Conservation (phyloP, 1,284 basidiomycete species). For the Microbotryum scabiosae region DNA sequence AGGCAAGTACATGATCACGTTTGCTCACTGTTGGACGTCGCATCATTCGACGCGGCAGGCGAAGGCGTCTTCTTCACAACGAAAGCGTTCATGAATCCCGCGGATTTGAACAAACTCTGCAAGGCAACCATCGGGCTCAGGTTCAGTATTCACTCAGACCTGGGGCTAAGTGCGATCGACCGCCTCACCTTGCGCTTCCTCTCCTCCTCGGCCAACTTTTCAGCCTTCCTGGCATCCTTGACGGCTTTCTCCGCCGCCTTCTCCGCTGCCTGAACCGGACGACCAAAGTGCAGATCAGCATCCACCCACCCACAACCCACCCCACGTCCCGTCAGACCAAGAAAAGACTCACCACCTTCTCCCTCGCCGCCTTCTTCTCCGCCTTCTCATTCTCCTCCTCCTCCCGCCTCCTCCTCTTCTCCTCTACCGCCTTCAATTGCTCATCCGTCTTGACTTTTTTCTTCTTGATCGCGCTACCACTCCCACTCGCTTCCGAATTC, state of each 20-base stretch:
- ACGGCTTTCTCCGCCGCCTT: conserved; percentile 14
- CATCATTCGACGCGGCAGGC: conserved; percentile 7
- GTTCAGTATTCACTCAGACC: no score
- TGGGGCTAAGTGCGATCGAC: no score
- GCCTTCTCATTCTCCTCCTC: conserved; percentile 17
- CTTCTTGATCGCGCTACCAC: conserved; percentile 2
- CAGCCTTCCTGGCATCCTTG: conserved; percentile 2
- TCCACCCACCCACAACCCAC: conserved; percentile 5
- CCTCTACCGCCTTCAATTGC: conserved; percentile 3
- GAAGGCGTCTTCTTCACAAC: conserved; percentile 24
- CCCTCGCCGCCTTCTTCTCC: conserved; percentile 16
- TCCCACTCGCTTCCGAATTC: neutral
- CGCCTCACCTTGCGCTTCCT: conserved; percentile 10
- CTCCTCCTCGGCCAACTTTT: conserved; percentile 15
- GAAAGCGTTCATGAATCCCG: conserved; percentile 15
- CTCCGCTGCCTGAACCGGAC: neutral
- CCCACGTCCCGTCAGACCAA: no score
- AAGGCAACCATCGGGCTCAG: no score
- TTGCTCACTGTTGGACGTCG: neutral
- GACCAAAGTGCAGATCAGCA: conserved; percentile 1
- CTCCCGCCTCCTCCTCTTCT: conserved; percentile 1
- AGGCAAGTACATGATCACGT: neutral
- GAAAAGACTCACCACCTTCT: neutral
- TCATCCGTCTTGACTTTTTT: conserved; percentile 6
- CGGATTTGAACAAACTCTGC: no score